Base-by-base conservation (phyloP, 2,329 filamentous ascomycete species). In the Esteya vermicola region DNA sequence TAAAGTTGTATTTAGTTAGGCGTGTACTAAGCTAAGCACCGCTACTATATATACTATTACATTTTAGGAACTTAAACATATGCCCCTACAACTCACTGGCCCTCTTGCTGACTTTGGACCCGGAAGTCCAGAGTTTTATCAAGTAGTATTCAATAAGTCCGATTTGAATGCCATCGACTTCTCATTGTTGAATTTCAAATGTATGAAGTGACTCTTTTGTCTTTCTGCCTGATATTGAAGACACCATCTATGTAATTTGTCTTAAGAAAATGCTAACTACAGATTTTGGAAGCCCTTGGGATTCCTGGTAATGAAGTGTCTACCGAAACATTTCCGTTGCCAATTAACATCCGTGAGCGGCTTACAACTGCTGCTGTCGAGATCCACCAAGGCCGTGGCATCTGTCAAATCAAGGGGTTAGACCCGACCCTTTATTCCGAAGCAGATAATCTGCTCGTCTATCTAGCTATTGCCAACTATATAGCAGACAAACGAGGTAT, bases 331-430 rank as follows among this genome's bases (percentile, higher is more conserved):
- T 70, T 70, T 41, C 55, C 55, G 1, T 56, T 70, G 3, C 61
- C 62, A 0, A 14, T 19, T 4, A 50, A 34, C 2, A 47, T 70
- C 13, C 50, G 48, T 9, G 32, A 48, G 0, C 52, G 47, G 6
- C 61, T 71, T 19, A 38, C 54, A 7, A 41, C 51, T 12, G 57
- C 56, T 16, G 53, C 60, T 4, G 37, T 50, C 10, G 50, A 54
- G 19, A 41, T 70, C 21, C 60, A 69, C 41, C 45, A 53, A 9
- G 64, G 63, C 4, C 50, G 47, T 8, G 75, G 74, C 1, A 65
- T 79, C 46, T 63, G 63, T 36, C 60, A 78, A 9, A 51, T 80
- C 30, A 63, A 65, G 6, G 75, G 75, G 4, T 55, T 79, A 1
- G 60, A 67, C 13, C 58, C 65, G 1, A 49, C 55, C 3, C 56